phyloP scores from a whole-genome alignment of 202 grass and related monocot genomes.

The Panicum virgatum region DNA sequence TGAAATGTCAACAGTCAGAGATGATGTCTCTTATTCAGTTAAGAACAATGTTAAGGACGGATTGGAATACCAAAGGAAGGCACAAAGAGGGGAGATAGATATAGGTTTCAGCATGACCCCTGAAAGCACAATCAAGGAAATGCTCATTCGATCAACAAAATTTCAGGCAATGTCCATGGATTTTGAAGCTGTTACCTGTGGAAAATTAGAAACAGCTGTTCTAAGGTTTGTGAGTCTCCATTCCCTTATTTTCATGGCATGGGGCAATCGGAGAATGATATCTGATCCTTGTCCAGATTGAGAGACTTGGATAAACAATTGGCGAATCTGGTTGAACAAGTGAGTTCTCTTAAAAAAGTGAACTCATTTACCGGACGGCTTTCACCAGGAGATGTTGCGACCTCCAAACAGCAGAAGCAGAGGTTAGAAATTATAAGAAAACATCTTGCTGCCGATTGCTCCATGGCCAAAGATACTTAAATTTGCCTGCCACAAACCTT shows the following conservation, averaged over 20 bases:
- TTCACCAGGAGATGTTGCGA: conserved; percentile 56
- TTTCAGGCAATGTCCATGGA: conserved; percentile 20
- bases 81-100: background rate
- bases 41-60: background rate
- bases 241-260: background rate
- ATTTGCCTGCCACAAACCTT: conserved; percentile 27
- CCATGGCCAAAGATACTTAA: background rate
- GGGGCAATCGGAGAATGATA: background rate
- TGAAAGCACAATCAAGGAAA: background rate
- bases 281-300: conserved; percentile 45
- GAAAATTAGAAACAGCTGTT: conserved; percentile 41
- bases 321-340: conserved; percentile 24
- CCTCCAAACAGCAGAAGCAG: conserved; percentile 70
- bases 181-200: conserved; percentile 31
- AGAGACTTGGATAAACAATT: conserved; percentile 44
- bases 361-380: conserved; percentile 50
- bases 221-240: conserved; percentile 43
- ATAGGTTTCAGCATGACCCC: background rate
- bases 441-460: background rate
- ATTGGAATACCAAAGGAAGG: background rate
- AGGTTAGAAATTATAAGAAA: conserved; percentile 38
- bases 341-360: conserved; percentile 50
- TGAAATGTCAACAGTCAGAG: conserved; percentile 16
- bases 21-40: background rate
- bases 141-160: background rate